These are phyloP conservation scores for Gnetum montanum DNA, from an alignment of 75 land plant species.

Conservation along the genomic window DNA sequence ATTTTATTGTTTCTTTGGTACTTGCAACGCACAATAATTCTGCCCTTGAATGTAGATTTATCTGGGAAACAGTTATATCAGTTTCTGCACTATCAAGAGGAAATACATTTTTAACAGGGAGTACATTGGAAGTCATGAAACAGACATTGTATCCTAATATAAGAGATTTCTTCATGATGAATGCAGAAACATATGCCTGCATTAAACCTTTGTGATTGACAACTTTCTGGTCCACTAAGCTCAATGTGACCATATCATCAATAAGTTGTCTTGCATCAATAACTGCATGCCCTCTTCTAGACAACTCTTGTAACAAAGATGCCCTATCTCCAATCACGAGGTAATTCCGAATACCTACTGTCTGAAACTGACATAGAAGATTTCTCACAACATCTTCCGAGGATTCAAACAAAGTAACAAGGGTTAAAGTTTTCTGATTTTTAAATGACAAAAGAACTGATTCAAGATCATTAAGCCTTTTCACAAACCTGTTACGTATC, in stretches of 20 bases:
- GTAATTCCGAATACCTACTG: slow-evolving; percentile 42
- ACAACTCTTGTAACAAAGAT: slow-evolving; percentile 39
- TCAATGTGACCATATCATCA: neutral
- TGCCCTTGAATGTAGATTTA: slow-evolving; percentile 8
- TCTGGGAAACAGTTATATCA: slow-evolving; percentile 14
- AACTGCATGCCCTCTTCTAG: slow-evolving; percentile 72
- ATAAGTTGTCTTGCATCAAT: slow-evolving; percentile 29
- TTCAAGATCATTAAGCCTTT: slow-evolving; percentile 33
- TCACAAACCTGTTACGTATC: slow-evolving; percentile 40
- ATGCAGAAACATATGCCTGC: slow-evolving; percentile 29
- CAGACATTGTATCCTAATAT: slow-evolving; percentile 49
- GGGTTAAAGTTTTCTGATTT: slow-evolving; percentile 28
- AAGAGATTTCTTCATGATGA: slow-evolving; percentile 29
- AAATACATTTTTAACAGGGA: slow-evolving; percentile 29
- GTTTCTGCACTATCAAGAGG: neutral
- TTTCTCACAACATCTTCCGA: slow-evolving; percentile 32
- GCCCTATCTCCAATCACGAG: slow-evolving; percentile 41
- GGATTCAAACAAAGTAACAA: slow-evolving; percentile 42
- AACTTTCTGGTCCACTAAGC: neutral
- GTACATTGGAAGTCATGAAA: slow-evolving; percentile 45
- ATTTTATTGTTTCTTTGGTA: slow-evolving; percentile 22
- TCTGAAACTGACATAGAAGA: slow-evolving; percentile 74
- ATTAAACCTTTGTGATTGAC: slow-evolving; percentile 6
- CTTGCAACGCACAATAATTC: slow-evolving; percentile 37
- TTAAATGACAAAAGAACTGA: slow-evolving; percentile 41